phyloP scores from a whole-genome alignment of 2,329 filamentous ascomycete species.

The Neofusicoccum cordaticola region DNA sequence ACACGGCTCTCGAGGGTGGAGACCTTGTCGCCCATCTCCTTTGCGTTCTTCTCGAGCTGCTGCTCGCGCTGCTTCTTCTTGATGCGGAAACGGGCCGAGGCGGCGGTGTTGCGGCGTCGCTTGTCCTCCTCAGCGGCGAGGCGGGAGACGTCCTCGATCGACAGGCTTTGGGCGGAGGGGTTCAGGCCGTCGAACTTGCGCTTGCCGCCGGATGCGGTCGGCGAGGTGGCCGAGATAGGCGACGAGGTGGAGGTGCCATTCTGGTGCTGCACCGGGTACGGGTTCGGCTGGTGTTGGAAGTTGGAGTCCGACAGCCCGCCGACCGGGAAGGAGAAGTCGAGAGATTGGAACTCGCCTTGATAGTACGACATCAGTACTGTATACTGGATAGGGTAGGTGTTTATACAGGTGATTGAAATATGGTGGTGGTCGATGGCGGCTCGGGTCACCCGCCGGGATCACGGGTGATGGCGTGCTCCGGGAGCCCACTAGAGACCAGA shows the following conservation, averaged over 20 bases:
- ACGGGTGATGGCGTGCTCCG: conserved; percentile 39
- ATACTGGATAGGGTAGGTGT: conserved; percentile 3
- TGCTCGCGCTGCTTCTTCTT: conserved; percentile 57
- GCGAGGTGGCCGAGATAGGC: conserved; percentile 28
- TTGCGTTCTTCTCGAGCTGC: conserved; percentile 50
- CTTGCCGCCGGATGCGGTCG: conserved; percentile 39
- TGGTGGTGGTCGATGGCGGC: conserved; percentile 12
- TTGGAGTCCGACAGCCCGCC: conserved; percentile 30
- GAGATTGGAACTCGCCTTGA: conserved; percentile 45
- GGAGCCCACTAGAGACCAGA: conserved; percentile 14
- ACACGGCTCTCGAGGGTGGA: conserved; percentile 45
- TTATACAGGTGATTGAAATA: conserved; percentile 15
- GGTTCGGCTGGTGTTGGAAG: conserved; percentile 28
- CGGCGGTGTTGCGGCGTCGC: conserved; percentile 52
- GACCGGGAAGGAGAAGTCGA: conserved; percentile 44
- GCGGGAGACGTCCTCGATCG: conserved; percentile 47
- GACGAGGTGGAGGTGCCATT: conserved; percentile 27
- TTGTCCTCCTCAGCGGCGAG: conserved; percentile 53
- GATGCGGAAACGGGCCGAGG: conserved; percentile 52
- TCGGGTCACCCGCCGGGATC: conserved; percentile 15
- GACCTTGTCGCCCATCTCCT: conserved; percentile 51
- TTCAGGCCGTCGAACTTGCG: conserved; percentile 42
- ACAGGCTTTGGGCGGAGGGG: conserved; percentile 26
- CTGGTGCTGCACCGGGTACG: conserved; percentile 26
- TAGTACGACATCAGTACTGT: conserved; percentile 23